Conservation (phyloP, 148 eudicot genomes). For the Amaranthus hypochondriacus region DNA sequence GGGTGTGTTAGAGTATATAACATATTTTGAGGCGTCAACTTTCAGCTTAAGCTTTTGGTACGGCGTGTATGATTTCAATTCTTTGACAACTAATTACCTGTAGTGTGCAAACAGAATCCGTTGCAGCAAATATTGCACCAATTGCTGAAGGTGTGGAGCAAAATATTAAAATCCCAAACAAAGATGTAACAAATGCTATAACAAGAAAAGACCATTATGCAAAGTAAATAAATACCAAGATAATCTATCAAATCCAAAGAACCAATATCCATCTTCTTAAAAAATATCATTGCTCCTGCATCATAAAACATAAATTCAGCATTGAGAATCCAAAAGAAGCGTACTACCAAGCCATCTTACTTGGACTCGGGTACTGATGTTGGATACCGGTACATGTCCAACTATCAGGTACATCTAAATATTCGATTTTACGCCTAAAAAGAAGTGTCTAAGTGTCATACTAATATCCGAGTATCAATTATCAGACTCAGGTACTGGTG, state of each 20-base stretch:
- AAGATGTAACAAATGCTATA: neutral
- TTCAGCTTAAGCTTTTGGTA: too few relatives aligned
- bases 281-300: constrained; percentile 49
- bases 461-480: too few relatives aligned
- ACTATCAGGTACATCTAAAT: too few relatives aligned
- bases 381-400: too few relatives aligned
- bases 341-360: neutral
- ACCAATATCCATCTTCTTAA: constrained; percentile 47
- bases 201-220: neutral
- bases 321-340: constrained; percentile 5
- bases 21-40: too few relatives aligned
- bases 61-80: neutral
- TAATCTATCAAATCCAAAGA: constrained; percentile 53
- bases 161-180: constrained; percentile 17
- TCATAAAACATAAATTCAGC: constrained; percentile 12
- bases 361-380: too few relatives aligned
- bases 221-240: constrained; percentile 42
- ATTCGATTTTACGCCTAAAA: too few relatives aligned
- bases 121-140: constrained; percentile 80
- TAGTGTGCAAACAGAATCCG: constrained; percentile 86
- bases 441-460: too few relatives aligned
- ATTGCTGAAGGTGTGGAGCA: constrained; percentile 48
- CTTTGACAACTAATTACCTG: constrained; percentile 41
- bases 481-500: too few relatives aligned
- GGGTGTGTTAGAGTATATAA: too few relatives aligned